Percentiles rank a stretch among this genome's conserved stretches.
phyloP scores from a whole-genome alignment of 331 rosid genomes.

The Malus hybrid region DNA sequence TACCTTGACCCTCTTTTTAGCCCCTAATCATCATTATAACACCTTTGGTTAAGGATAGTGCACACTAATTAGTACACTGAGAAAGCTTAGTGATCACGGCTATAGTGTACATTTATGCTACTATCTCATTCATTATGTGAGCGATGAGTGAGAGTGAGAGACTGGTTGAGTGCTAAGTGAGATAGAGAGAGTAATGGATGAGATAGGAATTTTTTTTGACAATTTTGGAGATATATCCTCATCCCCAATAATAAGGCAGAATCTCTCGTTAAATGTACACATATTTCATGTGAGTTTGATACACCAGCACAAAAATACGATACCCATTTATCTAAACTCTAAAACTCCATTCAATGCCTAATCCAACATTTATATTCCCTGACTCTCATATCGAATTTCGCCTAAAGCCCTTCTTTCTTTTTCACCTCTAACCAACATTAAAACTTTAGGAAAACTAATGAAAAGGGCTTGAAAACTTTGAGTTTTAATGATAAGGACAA shows the following conservation, averaged over 20 bases:
- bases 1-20: constrained; percentile 19
- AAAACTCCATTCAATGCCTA: background rate
- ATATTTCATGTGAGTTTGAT: background rate
- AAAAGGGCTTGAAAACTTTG: no score
- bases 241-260: no score
- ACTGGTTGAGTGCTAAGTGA: background rate
- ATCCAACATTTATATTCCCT: background rate
- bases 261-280: background rate
- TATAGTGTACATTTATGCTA: background rate
- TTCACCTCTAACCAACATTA: background rate
- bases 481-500: no score
- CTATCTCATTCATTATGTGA: background rate
- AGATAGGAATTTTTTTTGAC: background rate
- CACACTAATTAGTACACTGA: background rate
- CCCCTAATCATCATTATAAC: constrained; percentile 2
- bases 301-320: background rate
- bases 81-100: background rate
- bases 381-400: background rate
- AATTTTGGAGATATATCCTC: no score
- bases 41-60: constrained; percentile 16
- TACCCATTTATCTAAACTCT: no score
- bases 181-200: background rate
- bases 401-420: background rate
- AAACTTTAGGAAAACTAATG: no score
- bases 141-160: background rate